Evolutionary conservation across 2,329 filamentous ascomycete genomes (phyloP), one percentile per base, ranked within the genome.

Genomic region (Colletotrichum shisoi): DNA sequence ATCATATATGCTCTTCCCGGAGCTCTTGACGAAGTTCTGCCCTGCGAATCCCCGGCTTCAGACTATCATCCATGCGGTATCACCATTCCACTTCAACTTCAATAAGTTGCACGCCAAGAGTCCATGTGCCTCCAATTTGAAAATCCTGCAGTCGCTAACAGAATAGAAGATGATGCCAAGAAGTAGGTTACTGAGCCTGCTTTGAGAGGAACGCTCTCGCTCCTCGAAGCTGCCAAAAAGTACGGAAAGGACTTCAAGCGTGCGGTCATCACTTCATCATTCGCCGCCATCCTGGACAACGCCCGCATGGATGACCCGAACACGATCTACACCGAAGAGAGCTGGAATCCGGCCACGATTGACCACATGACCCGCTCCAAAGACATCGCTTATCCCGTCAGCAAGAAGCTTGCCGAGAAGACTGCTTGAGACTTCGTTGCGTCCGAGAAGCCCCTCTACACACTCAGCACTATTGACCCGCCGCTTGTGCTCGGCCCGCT

Each of bases 81-180:
- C 37, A 13, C 37, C 37, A 9, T 39, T 39, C 37, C 37, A 39
- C 37, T 39, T 39, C 37, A 39, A 39, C 12, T 39, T 39, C 12
- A 13, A 9, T 39, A 39, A 39, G 37, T 39, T 13, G 13, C 24
- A 39, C 12, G 13, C 37, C 8, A 9, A 11, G 3, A 11, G 12
- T 4, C 37, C 9, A 39, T 39, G 37, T 13, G 37, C 37, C 8
- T 9, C 8, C 37, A 39, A 9, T 11, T 39, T 9, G 37, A 9
- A 9, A 39, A 2, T 9, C 13, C 37, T 11, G 9, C 9, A 9
- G 12, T 2, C 12, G 9, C 37, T 13, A 39, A 39, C 58, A 79
- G 8, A 17, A 78, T 79, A 39, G 81, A 87, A 19, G 73, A 77
- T 37, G 83, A 84, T 62, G 92, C 92, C 62, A 96, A 96, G 74